A percentile compares a stretch with the other conserved stretches of the same genome.
These are phyloP conservation scores for Calonectria pteridis DNA, from an alignment of 2,329 filamentous ascomycete species.

Conservation along the genomic window DNA sequence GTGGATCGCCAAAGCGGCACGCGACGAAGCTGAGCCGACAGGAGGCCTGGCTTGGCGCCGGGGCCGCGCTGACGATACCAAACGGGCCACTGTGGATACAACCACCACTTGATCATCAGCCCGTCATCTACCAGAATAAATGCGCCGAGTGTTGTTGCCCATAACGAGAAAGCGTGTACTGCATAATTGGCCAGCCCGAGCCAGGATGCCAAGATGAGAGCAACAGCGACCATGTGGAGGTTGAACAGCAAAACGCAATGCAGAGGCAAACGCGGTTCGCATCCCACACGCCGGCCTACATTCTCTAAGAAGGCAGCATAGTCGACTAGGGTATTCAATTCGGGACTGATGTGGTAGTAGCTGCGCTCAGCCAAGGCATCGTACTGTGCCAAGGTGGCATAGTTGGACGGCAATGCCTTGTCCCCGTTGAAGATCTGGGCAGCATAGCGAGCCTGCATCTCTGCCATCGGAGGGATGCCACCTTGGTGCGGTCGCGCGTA, in stretches of 20 bases:
- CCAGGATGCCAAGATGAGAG: not conserved
- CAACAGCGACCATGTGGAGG: not conserved
- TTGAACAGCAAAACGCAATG: not conserved
- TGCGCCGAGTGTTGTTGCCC: not conserved
- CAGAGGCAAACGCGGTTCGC: not conserved
- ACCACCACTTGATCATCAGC: not conserved
- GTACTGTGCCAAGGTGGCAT: not conserved
- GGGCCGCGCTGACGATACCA: conserved; percentile 72
- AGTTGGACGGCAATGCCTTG: not conserved
- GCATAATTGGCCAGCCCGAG: conserved; percentile 24
- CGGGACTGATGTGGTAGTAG: not conserved
- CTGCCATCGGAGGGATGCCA: not conserved
- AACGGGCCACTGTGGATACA: conserved; percentile 61
- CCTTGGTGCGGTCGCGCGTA: conserved; percentile 1
- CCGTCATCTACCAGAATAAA: conserved; percentile 26
- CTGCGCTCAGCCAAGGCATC: not conserved
- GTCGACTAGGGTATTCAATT: not conserved
- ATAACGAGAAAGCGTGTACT: conserved; percentile 44
- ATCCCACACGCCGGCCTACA: not conserved
- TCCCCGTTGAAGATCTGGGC: conserved; percentile 1
- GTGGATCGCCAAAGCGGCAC: conserved; percentile 3
- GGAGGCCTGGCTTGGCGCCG: not conserved
- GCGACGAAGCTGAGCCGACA: not conserved
- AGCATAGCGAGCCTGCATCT: conserved; percentile 2
- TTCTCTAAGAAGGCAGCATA: conserved; percentile 1